Conservation (phyloP, 164 flowering plant genomes). For the Hamamelis virginiana region DNA sequence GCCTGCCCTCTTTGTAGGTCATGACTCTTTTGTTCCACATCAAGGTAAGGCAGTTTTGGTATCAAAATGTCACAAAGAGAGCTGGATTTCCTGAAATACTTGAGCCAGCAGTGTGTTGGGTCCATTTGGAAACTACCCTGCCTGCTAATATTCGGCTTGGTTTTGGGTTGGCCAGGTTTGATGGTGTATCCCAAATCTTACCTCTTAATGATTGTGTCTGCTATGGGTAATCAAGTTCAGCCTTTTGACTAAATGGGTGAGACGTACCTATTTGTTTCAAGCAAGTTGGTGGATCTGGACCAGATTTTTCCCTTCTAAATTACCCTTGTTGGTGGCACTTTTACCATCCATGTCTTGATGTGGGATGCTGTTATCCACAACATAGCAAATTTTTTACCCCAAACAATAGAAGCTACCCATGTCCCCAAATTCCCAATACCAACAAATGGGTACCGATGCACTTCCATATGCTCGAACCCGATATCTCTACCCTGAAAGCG, state of each 20-base stretch:
- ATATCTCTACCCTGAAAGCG: too few species aligned
- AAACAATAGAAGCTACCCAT: too few species aligned
- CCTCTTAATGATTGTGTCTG: neutral
- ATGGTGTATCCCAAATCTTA: neutral
- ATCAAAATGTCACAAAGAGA: neutral
- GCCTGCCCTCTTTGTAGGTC: neutral
- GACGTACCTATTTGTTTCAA: neutral
- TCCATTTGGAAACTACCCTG: neutral
- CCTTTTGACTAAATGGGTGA: too few species aligned
- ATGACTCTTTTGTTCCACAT: neutral
- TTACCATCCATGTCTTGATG: neutral
- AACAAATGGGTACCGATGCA: too few species aligned
- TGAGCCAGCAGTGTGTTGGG: neutral
- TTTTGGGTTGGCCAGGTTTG: neutral
- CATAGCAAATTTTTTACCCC: neutral
- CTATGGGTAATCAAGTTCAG: too few species aligned
- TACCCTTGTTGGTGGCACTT: neutral
- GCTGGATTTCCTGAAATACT: neutral
- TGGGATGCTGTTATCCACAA: neutral
- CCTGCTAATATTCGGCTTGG: neutral
- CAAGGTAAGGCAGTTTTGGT: neutral
- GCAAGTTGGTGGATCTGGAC: neutral
- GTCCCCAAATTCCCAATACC: too few species aligned
- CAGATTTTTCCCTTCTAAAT: neutral
- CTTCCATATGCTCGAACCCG: too few species aligned